Conservation (phyloP, 148 eudicot genomes). For the Suaeda aralocaspica region DNA sequence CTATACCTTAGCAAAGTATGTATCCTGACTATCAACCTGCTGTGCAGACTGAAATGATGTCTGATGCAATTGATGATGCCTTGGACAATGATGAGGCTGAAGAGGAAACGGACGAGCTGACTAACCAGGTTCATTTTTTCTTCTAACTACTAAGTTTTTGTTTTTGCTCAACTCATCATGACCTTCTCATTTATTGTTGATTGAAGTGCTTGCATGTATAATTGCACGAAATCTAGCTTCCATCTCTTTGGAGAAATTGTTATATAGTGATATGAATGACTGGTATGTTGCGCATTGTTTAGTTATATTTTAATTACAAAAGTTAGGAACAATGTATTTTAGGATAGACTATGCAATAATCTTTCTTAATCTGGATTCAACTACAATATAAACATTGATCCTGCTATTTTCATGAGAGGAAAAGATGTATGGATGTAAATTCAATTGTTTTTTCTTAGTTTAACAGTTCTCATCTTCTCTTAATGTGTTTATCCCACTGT, state of each 20-base stretch:
- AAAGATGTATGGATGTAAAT: neutral
- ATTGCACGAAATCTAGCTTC: neutral
- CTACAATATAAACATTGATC: neutral
- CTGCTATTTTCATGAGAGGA: neutral
- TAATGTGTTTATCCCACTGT: neutral
- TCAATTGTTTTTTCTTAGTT: neutral
- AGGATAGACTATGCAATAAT: neutral
- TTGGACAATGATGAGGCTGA: constrained; percentile 95
- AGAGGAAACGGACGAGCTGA: constrained; percentile 90
- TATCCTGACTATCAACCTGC: constrained; percentile 8
- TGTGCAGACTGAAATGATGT: constrained; percentile 92
- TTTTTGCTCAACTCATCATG: neutral
- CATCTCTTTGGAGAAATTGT: neutral
- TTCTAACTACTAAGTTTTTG: neutral
- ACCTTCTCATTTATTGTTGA: neutral
- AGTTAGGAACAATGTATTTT: neutral
- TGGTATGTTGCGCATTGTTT: neutral
- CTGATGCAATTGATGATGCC: constrained; percentile 88
- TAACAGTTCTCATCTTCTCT: neutral
- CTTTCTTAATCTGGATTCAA: neutral
- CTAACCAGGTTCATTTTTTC: constrained; percentile 60
- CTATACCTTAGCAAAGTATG: constrained; percentile 9
- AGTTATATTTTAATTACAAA: neutral
- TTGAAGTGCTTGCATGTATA: neutral
- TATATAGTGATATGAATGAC: neutral